A percentile compares a stretch with the other conserved stretches of the same genome.
phyloP scores from a whole-genome alignment of 2,329 filamentous ascomycete species.

The Colletotrichum gloeosporioides region DNA sequence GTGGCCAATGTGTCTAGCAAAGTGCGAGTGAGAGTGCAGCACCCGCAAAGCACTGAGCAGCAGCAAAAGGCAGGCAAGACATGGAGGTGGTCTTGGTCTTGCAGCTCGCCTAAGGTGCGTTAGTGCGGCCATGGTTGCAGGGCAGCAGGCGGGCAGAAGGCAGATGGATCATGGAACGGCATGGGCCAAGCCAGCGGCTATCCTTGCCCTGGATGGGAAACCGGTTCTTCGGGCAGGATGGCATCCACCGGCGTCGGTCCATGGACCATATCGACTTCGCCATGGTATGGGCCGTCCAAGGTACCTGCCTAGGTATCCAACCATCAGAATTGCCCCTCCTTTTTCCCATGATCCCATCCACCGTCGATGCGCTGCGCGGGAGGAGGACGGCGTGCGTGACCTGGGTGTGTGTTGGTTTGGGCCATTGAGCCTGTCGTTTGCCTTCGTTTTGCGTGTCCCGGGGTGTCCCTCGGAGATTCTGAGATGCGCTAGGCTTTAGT shows the following conservation, averaged over 20 bases:
- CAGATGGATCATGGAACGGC: not conserved
- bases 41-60: not conserved
- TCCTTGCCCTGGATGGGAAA: slow-evolving; percentile 14
- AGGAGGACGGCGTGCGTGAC: not conserved
- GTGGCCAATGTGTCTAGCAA: not conserved
- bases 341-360: not conserved
- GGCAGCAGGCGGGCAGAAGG: not conserved
- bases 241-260: slow-evolving; percentile 6
- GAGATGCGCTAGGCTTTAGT: slow-evolving; percentile 12
- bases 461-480: slow-evolving; percentile 14
- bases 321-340: too few relatives aligned
- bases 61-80: not conserved
- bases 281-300: not conserved
- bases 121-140: not conserved
- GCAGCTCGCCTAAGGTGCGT: not conserved
- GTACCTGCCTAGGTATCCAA: too few relatives aligned
- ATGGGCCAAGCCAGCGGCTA: slow-evolving; percentile 9
- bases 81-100: slow-evolving; percentile 1
- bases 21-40: not conserved
- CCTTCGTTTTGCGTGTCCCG: slow-evolving; percentile 6
- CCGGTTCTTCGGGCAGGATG: slow-evolving; percentile 18
- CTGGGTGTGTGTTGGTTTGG: not conserved
- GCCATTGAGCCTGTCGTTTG: not conserved
- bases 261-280: not conserved
- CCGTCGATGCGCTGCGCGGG: not conserved